These are phyloP conservation scores for Chaetomiaceae sp. DNA, from an alignment of 2,329 filamentous ascomycete species.

Conservation along the genomic window DNA sequence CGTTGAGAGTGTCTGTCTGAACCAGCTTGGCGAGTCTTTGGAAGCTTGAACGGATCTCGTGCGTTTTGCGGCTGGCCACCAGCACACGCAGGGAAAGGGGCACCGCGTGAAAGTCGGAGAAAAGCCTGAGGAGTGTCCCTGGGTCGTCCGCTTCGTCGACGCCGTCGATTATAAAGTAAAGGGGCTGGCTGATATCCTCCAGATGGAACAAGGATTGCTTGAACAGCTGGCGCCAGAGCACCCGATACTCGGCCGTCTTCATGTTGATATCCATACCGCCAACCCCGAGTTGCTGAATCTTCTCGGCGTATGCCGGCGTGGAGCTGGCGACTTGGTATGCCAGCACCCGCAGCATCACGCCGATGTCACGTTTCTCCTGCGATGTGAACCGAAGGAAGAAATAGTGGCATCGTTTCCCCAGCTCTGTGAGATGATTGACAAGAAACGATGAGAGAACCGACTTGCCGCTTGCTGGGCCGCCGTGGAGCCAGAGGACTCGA, in stretches of 20 bases:
- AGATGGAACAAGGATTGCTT: conserved; percentile 29
- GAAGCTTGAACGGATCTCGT: conserved; percentile 22
- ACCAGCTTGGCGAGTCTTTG: conserved; percentile 14
- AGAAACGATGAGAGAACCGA: conserved; percentile 18
- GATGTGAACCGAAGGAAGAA: conserved; percentile 28
- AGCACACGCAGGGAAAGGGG: conserved; percentile 30
- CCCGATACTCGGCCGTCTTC: conserved; percentile 25
- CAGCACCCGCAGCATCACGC: conserved; percentile 29
- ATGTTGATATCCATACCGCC: conserved; percentile 28
- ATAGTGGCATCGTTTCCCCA: conserved; percentile 22
- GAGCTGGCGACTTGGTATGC: conserved; percentile 30
- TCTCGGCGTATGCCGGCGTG: conserved; percentile 20
- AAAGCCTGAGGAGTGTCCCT: conserved; percentile 26
- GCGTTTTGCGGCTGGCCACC: conserved; percentile 29
- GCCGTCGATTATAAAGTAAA: conserved; percentile 39
- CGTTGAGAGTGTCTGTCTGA: not conserved
- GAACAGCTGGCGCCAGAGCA: conserved; percentile 34
- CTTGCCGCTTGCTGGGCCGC: conserved; percentile 15
- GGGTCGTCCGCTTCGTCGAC: conserved; percentile 35
- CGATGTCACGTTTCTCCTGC: conserved; percentile 22
- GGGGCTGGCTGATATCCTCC: conserved; percentile 13
- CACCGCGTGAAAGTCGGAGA: conserved; percentile 25
- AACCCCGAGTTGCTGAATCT: conserved; percentile 25
- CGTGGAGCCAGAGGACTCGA: conserved; percentile 12
- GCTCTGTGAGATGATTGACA: conserved; percentile 11